These are phyloP conservation scores for Nelumbo lutea DNA, from an alignment of 164 flowering plant genomes.

Conservation along the genomic window DNA sequence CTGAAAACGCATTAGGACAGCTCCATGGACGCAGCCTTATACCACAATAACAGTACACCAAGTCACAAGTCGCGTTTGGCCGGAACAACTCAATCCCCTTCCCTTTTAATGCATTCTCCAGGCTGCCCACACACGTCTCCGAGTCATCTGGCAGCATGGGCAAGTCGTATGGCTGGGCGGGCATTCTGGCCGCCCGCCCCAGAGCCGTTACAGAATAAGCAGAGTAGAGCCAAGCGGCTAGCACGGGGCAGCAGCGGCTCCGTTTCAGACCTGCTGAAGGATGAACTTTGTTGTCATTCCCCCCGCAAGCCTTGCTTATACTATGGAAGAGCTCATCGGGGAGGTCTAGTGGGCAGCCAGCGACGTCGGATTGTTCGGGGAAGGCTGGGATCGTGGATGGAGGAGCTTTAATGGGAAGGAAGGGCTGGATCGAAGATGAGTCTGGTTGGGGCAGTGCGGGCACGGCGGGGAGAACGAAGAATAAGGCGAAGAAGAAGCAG, in stretches of 20 bases:
- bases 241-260: neutral
- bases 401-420: neutral
- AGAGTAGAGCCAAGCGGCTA: neutral
- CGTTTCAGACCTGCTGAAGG: neutral
- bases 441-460: neutral
- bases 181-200: neutral
- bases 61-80: slow-evolving; percentile 57
- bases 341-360: neutral
- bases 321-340: neutral
- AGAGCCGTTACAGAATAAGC: neutral
- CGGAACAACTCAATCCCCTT: slow-evolving; percentile 31
- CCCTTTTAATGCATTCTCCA: slow-evolving; percentile 31
- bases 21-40: slow-evolving; percentile 47
- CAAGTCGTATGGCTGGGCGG: slow-evolving; percentile 11
- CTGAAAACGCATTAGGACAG: slow-evolving; percentile 47
- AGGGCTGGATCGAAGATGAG: slow-evolving; percentile 2
- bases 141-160: slow-evolving; percentile 67
- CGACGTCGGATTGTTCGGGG: slow-evolving; percentile 6
- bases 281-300: neutral
- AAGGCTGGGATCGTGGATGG: slow-evolving; percentile 2
- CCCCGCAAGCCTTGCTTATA: neutral
- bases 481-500: neutral
- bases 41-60: slow-evolving; percentile 61
- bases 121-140: slow-evolving; percentile 47
- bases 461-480: neutral